Evolutionary conservation across 441 rosid genomes (phyloP), one percentile per base, ranked within the genome.

Genomic region (Populus hybrid): DNA sequence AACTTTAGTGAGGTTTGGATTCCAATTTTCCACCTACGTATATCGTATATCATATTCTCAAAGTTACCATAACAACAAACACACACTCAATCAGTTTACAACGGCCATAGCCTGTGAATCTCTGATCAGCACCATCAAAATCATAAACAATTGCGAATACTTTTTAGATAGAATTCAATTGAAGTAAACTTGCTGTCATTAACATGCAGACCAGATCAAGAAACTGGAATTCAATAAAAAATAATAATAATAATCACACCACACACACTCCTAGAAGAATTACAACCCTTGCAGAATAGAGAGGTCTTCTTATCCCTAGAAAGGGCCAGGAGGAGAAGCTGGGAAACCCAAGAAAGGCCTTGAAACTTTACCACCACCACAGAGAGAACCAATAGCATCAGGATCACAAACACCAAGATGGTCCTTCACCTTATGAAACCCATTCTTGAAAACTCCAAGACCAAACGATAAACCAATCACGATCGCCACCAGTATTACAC

Each of bases 381-480:
- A 50, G 14, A 50, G 57, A 0, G 57, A 50, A 5, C n/a, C 57
- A 50, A 50, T 50, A 14, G 57, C 57, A 50, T 50, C 1, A 16
- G 57, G 83, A 68, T 79, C 77, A 73, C 74, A 80, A 9, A 78
- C 77, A 76, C 86, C 83, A 32, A 88, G 32, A 6, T 87, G 74
- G 24, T 90, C 86, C 75, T 89, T 85, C 66, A 88, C 14, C 87
- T 93, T 92, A 84, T 90, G 90, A 76, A 88, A 90, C 9, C 89
- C 94, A 67, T 93, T 83, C 84, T 84, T 88, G 84, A 88, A 93
- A 1, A 93, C 95, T 2, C 98, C 96, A 80, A 93, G 90, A 0
- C 98, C 98, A 73, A 92, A 93, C 26, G 89, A 30, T 23, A 89
- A 26, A 0, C 95, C 96, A 71, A 92, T 88, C 74, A 88, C 73